Percentiles rank a stretch among this genome's conserved stretches.
phyloP scores from a whole-genome alignment of 768 basidiomycete genomes.

The Termitomyces bulborhizus region DNA sequence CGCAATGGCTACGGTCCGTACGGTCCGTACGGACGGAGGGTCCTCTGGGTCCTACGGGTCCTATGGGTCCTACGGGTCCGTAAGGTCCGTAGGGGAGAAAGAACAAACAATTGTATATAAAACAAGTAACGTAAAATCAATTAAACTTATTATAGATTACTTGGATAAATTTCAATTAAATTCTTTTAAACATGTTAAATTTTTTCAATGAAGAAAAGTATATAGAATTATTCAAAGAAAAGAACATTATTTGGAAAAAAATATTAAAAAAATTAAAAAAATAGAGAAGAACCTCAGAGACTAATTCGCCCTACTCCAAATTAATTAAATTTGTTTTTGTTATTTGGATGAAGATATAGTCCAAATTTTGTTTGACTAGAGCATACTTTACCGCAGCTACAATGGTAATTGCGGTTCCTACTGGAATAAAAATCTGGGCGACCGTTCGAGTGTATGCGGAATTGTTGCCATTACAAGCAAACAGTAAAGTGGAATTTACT shows the following conservation, averaged over 20 bases:
- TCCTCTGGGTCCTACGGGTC: too few species aligned
- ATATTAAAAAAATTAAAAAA: too few species aligned
- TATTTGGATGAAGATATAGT: background rate
- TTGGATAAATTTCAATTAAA: background rate
- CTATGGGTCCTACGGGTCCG: too few species aligned
- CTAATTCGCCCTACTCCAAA: too few species aligned
- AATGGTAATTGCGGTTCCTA: too few species aligned
- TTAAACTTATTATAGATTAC: conserved; percentile 1
- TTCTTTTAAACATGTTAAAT: background rate
- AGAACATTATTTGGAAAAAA: too few species aligned
- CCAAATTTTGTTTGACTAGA: background rate
- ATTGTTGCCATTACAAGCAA: background rate
- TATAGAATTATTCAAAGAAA: too few species aligned
- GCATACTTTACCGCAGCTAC: too few species aligned
- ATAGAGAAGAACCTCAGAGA: too few species aligned
- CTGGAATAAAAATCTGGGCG: background rate
- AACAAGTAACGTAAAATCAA: conserved; percentile 1
- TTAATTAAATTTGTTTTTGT: too few species aligned
- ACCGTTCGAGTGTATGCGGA: background rate
- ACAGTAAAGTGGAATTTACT: background rate
- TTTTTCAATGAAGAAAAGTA: background rate
- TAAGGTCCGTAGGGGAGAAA: background rate
- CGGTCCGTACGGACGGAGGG: too few species aligned
- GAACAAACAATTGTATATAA: background rate
- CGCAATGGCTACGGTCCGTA: too few species aligned